phyloP scores from a whole-genome alignment of 139 green algal genomes.

The Limnomonas spitsbergensis region DNA sequence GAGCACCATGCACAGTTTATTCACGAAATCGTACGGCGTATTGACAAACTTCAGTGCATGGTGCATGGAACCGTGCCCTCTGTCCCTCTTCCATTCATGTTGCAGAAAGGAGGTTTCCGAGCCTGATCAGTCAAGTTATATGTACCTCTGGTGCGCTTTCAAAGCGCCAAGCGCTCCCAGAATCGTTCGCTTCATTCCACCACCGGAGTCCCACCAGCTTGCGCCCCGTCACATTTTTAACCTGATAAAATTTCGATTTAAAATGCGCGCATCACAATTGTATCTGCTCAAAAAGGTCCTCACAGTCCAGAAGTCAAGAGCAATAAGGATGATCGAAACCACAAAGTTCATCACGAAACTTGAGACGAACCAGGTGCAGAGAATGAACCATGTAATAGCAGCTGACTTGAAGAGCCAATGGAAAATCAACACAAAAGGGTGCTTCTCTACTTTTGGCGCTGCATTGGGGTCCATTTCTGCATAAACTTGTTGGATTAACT shows the following conservation, averaged over 20 bases:
- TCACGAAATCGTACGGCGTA: no score
- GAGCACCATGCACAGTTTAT: no score
- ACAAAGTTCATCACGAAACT: slow-evolving; percentile 87
- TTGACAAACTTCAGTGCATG: no score
- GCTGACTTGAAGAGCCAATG: slow-evolving; percentile 52
- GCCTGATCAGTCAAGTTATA: background rate
- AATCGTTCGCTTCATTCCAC: slow-evolving; percentile 95
- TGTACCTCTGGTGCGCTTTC: slow-evolving; percentile 73
- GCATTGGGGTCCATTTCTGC: no score
- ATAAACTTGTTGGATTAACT: no score
- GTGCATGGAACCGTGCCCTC: background rate
- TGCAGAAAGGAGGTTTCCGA: background rate
- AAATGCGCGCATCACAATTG: background rate
- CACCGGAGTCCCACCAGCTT: slow-evolving; percentile 90
- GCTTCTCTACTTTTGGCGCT: slow-evolving; percentile 20
- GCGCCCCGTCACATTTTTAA: slow-evolving; percentile 91
- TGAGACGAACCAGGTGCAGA: slow-evolving; percentile 58
- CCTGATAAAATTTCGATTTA: slow-evolving; percentile 37
- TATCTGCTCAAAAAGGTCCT: background rate
- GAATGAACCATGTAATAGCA: slow-evolving; percentile 60
- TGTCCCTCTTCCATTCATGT: no score
- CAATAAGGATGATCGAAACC: slow-evolving; percentile 72
- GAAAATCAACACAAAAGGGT: slow-evolving; percentile 49
- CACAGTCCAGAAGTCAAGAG: slow-evolving; percentile 90
- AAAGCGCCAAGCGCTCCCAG: slow-evolving; percentile 90